A percentile compares a stretch with the other conserved stretches of the same genome.
These are phyloP conservation scores for Starmerella potacharoeniae DNA, from an alignment of 805 yeast genomes.

Conservation along the genomic window DNA sequence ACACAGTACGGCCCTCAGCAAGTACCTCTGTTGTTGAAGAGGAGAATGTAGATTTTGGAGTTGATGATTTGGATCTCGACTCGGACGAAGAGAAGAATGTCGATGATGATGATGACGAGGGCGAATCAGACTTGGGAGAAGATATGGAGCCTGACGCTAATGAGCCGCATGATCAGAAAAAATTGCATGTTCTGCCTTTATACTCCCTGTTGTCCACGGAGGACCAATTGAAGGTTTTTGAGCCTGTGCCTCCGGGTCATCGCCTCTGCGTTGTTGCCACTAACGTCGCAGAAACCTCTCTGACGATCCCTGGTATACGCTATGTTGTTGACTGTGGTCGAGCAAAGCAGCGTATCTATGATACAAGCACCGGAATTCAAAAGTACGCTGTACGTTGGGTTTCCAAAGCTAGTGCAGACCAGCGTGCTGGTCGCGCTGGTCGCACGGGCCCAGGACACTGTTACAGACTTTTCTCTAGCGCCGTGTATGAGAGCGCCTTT, in stretches of 20 bases:
- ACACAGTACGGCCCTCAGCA: conserved; percentile 40
- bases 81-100: conserved; percentile 33
- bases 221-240: conserved; percentile 88
- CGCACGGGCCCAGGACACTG: conserved; percentile 99
- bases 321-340: conserved; percentile 95
- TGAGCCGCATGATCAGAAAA: conserved; percentile 40
- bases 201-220: conserved; percentile 88
- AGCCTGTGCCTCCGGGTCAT: conserved; percentile 72
- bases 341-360: conserved; percentile 73
- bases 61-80: conserved; percentile 28
- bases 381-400: conserved; percentile 86
- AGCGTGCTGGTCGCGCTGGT: conserved; percentile 95
- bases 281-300: conserved; percentile 93
- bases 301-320: conserved; percentile 89
- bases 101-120: conserved; percentile 32
- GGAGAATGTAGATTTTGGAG: conserved; percentile 64
- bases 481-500: conserved; percentile 80
- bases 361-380: conserved; percentile 80
- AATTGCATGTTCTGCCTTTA: conserved; percentile 80
- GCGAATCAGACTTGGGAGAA: conserved; percentile 34
- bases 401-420: conserved; percentile 90
- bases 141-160: conserved; percentile 45
- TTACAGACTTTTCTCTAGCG: conserved; percentile 84
- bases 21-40: conserved; percentile 64
- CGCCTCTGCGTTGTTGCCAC: conserved; percentile 91